Evolutionary conservation across 176 grass and related monocot genomes (phyloP).

Genomic region (Secale cereale): DNA sequence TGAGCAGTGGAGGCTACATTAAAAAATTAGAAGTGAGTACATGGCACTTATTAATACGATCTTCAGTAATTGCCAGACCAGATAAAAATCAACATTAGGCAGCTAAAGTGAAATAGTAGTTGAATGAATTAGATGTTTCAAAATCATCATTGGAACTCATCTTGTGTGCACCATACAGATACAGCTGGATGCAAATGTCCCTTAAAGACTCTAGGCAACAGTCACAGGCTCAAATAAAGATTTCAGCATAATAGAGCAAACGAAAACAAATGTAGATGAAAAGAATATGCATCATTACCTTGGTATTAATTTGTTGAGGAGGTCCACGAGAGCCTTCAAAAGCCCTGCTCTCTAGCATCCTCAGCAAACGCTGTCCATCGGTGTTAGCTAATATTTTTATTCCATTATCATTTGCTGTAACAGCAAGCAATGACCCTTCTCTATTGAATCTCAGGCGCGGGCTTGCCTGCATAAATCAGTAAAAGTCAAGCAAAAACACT

Average conservation of each 20-base stretch:
- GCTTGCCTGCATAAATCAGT: slow-evolving; percentile 65
- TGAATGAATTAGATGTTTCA: not conserved
- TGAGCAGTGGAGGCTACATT: slow-evolving; percentile 75
- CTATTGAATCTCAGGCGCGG: slow-evolving; percentile 96
- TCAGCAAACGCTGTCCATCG: slow-evolving; percentile 89
- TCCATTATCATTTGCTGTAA: slow-evolving; percentile 91
- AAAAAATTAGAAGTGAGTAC: slow-evolving; percentile 20
- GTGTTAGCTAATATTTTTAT: slow-evolving; percentile 97
- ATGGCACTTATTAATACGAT: not conserved
- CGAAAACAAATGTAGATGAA: not conserved
- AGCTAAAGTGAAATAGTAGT: not conserved
- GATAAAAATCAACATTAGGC: slow-evolving; percentile 6
- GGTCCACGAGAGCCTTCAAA: slow-evolving; percentile 79
- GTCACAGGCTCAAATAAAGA: not conserved
- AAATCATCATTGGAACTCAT: not conserved
- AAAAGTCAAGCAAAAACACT: slow-evolving; percentile 14
- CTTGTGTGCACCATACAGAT: not conserved
- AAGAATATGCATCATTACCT: slow-evolving; percentile 29
- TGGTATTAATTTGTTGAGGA: slow-evolving; percentile 83
- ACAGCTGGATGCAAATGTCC: not conserved
- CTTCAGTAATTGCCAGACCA: slow-evolving; percentile 7
- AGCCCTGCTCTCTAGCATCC: slow-evolving; percentile 85
- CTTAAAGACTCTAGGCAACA: not conserved
- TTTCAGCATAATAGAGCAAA: slow-evolving; percentile 10
- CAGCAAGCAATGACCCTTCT: slow-evolving; percentile 92